These are phyloP conservation scores for Musa acuminata DNA, from an alignment of 176 grass and related monocot species.

Conservation along the genomic window DNA sequence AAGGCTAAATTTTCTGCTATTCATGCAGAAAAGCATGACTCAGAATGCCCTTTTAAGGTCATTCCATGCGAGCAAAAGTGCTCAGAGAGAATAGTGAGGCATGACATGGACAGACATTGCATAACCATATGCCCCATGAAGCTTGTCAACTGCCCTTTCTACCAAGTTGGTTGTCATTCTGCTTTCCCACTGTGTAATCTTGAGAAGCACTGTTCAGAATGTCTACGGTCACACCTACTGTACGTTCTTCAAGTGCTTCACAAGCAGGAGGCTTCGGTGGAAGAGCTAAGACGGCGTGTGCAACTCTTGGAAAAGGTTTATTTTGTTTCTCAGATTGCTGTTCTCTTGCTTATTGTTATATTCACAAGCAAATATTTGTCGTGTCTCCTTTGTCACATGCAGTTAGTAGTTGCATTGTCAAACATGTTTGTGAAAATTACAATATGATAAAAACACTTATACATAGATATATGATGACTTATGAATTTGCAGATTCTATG, in stretches of 20 bases:
- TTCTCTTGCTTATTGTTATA: neutral
- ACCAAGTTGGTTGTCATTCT: conserved; percentile 61
- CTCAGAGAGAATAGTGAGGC: conserved; percentile 40
- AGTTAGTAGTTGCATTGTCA: too few species aligned
- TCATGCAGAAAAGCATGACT: conserved; percentile 51
- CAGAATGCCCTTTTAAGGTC: conserved; percentile 56
- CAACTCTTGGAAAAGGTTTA: conserved; percentile 79
- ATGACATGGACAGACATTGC: conserved; percentile 68
- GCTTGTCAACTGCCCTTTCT: conserved; percentile 71
- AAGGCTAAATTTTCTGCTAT: conserved; percentile 41
- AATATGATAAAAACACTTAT: too few species aligned
- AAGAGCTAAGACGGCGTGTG: conserved; percentile 54
- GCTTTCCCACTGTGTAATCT: conserved; percentile 56
- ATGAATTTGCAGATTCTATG: too few species aligned
- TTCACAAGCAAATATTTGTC: too few species aligned
- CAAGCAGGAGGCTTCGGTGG: conserved; percentile 40
- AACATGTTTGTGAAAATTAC: too few species aligned
- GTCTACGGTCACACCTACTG: conserved; percentile 49
- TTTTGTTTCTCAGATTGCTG: neutral
- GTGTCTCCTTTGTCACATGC: too few species aligned
- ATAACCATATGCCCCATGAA: conserved; percentile 62
- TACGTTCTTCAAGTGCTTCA: conserved; percentile 46
- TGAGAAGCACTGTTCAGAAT: conserved; percentile 47
- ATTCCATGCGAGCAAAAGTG: conserved; percentile 61
- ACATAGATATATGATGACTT: too few species aligned